Evolutionary conservation across 805 yeast species (phyloP), one percentile per base, ranked within the genome.

Genomic region (Suhomyces pyralidae): DNA sequence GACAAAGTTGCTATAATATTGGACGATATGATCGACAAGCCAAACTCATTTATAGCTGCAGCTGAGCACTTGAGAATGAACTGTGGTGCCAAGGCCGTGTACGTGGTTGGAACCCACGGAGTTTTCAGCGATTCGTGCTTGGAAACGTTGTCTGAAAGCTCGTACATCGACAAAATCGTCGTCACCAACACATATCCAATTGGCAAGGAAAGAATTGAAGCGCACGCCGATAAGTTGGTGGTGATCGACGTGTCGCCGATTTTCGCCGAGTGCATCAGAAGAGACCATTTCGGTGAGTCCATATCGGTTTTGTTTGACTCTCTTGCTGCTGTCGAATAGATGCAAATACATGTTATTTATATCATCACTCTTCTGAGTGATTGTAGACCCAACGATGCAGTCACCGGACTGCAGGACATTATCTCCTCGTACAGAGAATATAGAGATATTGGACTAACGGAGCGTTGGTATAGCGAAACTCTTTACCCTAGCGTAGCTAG

Each of bases 271-370:
- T 94, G 98, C 72, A 93, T 94, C 56, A 86, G 99, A 76, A 88
- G 99, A 77, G 97, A 94, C 68, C 99, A 94, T 70, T 92, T 93
- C 63, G 99, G 99, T 69, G 98, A 93, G 76, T 87, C 96, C 62
- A 92, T 93, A 56, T 89, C 97, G 40, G 96, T 92, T 19, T 76
- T 92, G 62, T 92, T 93, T 68, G 97, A 92, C 70, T 90, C 96
- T 48, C 79, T 91, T 58, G 88, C 92, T 46, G 81, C 82, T 43
- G 66, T 73, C 25, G 79, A 75, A 57, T 74, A 65, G 15, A 26
- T 28, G 7, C 32, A 12, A 45, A 51, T 42, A 51, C 12, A 38
- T 40, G 30, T 40, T 6, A n/a, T 19, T n/a, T 30, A 44, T 45
- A 46, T 46, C 46, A 40, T 30, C 42, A 38, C 42, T 38, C 42